phyloP scores from a whole-genome alignment of 768 basidiomycete species.

The Mycena rosella region DNA sequence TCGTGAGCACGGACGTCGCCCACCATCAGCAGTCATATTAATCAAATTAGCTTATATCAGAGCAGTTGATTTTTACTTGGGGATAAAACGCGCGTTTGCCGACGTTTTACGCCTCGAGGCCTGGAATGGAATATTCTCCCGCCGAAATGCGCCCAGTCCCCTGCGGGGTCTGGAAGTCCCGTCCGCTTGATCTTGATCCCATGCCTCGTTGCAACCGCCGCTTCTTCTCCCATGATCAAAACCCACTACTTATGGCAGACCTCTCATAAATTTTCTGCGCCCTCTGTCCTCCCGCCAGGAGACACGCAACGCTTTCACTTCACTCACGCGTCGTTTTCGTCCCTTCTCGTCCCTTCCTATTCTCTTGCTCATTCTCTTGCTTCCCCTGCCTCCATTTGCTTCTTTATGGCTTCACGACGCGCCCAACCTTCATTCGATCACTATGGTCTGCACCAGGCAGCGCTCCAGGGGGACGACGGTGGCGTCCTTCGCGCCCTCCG shows the following conservation, averaged over 20 bases:
- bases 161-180: conserved; percentile 6
- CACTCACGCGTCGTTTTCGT: conserved; percentile 36
- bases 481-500: conserved; percentile 67
- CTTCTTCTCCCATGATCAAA: conserved; percentile 35
- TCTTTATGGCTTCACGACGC: conserved; percentile 40
- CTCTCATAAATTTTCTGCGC: conserved; percentile 24
- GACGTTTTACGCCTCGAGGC: conserved; percentile 37
- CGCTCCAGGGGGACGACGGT: conserved; percentile 66
- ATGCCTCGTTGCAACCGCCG: conserved; percentile 41
- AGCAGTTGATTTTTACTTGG: conserved; percentile 11
- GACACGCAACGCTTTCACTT: conserved; percentile 31
- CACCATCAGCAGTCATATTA: conserved; percentile 14
- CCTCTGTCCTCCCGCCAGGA: conserved; percentile 33
- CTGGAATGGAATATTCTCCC: conserved; percentile 36
- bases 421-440: conserved; percentile 50
- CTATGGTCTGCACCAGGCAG: conserved; percentile 65
- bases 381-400: conserved; percentile 19
- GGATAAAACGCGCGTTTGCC: conserved; percentile 27
- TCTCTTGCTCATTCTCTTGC: conserved; percentile 24
- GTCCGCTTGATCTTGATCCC: conserved; percentile 26
- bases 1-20: not conserved
- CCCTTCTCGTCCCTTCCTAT: conserved; percentile 27
- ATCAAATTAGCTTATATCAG: conserved; percentile 27
- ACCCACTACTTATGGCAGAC: conserved; percentile 31
- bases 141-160: conserved; percentile 20